phyloP scores from a whole-genome alignment of 768 basidiomycete species.

The Trametes gibbosa region DNA sequence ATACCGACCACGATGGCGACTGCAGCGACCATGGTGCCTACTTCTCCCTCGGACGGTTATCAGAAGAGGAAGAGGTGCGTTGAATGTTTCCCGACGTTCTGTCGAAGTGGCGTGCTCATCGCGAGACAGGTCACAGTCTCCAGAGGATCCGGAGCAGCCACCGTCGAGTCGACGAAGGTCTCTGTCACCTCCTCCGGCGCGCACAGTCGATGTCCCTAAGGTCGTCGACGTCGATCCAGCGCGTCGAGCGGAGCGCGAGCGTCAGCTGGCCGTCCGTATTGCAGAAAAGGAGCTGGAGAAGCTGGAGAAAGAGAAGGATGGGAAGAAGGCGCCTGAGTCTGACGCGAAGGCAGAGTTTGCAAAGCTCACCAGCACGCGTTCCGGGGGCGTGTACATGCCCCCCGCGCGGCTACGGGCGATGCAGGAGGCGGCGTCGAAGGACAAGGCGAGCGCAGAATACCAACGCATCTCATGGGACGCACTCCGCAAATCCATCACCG shows the following conservation, averaged over 20 bases:
- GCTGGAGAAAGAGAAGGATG: slow-evolving; percentile 47
- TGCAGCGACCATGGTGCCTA: slow-evolving; percentile 32
- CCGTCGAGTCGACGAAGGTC: slow-evolving; percentile 44
- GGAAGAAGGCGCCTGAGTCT: slow-evolving; percentile 41
- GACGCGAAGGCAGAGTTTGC: slow-evolving; percentile 87
- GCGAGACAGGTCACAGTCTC: slow-evolving; percentile 32
- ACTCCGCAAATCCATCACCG: slow-evolving; percentile 93
- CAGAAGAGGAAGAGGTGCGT: slow-evolving; percentile 46
- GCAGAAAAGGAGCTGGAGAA: slow-evolving; percentile 69
- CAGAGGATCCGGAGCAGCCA: slow-evolving; percentile 34
- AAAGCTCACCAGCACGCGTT: slow-evolving; percentile 76
- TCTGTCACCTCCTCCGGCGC: slow-evolving; percentile 37
- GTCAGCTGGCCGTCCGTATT: slow-evolving; percentile 69
- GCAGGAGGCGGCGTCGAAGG: slow-evolving; percentile 75
- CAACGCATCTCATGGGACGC: slow-evolving; percentile 98
- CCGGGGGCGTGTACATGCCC: slow-evolving; percentile 96
- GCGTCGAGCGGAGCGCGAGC: slow-evolving; percentile 73
- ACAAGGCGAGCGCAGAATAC: slow-evolving; percentile 86
- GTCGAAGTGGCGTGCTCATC: neutral
- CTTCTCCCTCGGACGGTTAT: slow-evolving; percentile 32
- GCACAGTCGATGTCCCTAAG: slow-evolving; percentile 39
- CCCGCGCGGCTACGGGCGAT: slow-evolving; percentile 90
- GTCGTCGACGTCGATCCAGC: slow-evolving; percentile 76
- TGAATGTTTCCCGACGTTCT: neutral
- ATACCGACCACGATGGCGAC: slow-evolving; percentile 40